phyloP scores from a whole-genome alignment of 179 eudicot species.

The Corrigiola litoralis region DNA sequence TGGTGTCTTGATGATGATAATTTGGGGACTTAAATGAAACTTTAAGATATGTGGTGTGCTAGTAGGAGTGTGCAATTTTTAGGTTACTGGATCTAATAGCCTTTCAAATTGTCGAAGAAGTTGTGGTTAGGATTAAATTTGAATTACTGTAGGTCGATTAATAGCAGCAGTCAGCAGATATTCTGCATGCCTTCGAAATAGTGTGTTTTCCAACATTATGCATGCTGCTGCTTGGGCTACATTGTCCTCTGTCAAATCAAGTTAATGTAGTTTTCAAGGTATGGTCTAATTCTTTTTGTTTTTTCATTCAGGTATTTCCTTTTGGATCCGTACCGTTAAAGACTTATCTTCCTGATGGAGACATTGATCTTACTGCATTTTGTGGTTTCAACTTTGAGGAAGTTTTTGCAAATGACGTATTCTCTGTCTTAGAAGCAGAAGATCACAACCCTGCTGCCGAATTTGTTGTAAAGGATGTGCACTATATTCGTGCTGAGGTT shows the following conservation, averaged over 20 bases:
- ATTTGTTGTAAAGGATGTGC: conserved; percentile 82
- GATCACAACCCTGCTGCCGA: conserved; percentile 59
- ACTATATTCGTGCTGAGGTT: conserved; percentile 88
- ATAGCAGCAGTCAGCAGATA: too few relatives aligned
- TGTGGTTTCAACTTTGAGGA: conserved; percentile 57
- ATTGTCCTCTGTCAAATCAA: background rate
- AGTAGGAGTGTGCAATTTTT: too few relatives aligned
- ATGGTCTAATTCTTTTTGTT: conserved; percentile 10
- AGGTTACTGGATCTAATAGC: too few relatives aligned
- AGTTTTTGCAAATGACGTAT: conserved; percentile 48
- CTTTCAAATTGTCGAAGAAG: too few relatives aligned
- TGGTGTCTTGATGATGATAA: too few relatives aligned
- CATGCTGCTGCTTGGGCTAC: background rate
- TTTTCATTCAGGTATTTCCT: conserved; percentile 64
- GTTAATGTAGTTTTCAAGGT: background rate
- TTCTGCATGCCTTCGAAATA: too few relatives aligned
- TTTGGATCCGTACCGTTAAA: conserved; percentile 89
- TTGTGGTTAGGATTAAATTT: too few relatives aligned
- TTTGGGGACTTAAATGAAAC: too few relatives aligned
- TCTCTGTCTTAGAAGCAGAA: conserved; percentile 56
- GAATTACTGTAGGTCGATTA: too few relatives aligned
- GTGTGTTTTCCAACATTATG: too few relatives aligned
- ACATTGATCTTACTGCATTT: conserved; percentile 86
- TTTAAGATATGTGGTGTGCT: too few relatives aligned
- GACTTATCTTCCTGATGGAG: conserved; percentile 97